Conservation (phyloP, 805 yeast species). For the Suhomyces sp. region DNA sequence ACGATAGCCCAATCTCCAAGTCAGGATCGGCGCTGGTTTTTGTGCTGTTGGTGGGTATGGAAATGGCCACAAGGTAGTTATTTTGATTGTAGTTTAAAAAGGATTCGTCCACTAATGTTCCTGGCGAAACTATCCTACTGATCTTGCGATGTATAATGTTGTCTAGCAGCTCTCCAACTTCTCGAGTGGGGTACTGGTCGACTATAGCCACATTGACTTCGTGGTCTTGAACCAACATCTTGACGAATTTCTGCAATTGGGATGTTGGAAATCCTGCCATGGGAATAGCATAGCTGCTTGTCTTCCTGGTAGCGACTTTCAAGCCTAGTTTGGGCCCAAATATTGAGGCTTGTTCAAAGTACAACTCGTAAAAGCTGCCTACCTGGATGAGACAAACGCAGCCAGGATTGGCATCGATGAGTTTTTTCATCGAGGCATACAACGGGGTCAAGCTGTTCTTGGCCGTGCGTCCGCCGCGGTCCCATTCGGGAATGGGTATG, state of each 20-base stretch:
- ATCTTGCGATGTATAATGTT: conserved; percentile 61
- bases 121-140: conserved; percentile 83
- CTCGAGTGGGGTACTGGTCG: conserved; percentile 51
- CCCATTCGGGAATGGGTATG: conserved; percentile 26
- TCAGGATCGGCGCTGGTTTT: conserved; percentile 39
- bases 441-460: conserved; percentile 32
- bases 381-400: conserved; percentile 61
- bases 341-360: conserved; percentile 81
- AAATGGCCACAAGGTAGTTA: conserved; percentile 66
- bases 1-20: conserved; percentile 64
- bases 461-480: conserved; percentile 38
- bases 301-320: conserved; percentile 58
- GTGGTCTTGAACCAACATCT: conserved; percentile 65
- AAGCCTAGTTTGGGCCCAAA: conserved; percentile 71
- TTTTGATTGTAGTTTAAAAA: conserved; percentile 70
- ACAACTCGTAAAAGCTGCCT: conserved; percentile 84
- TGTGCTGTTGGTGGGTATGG: conserved; percentile 50
- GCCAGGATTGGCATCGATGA: conserved; percentile 35
- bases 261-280: conserved; percentile 90
- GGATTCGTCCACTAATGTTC: conserved; percentile 85
- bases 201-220: conserved; percentile 76
- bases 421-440: conserved; percentile 29
- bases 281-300: conserved; percentile 47
- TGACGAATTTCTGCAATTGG: conserved; percentile 70
- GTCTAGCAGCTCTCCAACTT: conserved; percentile 16